A percentile compares a stretch with the other conserved stretches of the same genome.
phyloP scores from a whole-genome alignment of 108 stramenopile genomes.

The Cylindrotheca fusiformis region DNA sequence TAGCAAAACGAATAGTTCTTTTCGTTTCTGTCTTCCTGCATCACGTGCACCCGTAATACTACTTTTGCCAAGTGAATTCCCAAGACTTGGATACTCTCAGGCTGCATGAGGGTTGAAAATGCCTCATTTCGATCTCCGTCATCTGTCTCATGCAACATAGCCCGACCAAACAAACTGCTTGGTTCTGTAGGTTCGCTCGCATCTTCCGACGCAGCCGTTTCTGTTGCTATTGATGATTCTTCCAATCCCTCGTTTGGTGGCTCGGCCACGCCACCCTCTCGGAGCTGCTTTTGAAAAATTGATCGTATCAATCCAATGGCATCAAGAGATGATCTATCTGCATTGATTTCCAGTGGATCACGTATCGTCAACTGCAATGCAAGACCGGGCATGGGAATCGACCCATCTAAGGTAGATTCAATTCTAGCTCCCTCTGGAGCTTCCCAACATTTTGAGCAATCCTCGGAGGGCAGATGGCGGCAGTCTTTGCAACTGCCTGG shows the following conservation, averaged over 20 bases:
- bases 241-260: background rate
- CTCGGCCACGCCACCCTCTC: slow-evolving; percentile 1
- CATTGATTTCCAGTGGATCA: slow-evolving; percentile 72
- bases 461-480: slow-evolving; percentile 55
- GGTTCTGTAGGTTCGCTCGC: slow-evolving; percentile 10
- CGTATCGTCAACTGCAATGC: slow-evolving; percentile 50
- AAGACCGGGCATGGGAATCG: slow-evolving; percentile 69
- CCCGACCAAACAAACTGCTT: slow-evolving; percentile 5
- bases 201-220: slow-evolving; percentile 1
- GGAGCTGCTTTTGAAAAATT: slow-evolving; percentile 36
- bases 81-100: slow-evolving; percentile 62
- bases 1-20: slow-evolving; percentile 52
- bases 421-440: background rate
- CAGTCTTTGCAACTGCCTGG: slow-evolving; percentile 37
- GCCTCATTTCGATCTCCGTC: slow-evolving; percentile 17
- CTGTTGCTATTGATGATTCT: background rate
- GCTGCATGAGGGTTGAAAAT: slow-evolving; percentile 70
- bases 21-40: slow-evolving; percentile 34
- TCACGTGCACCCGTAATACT: slow-evolving; percentile 57
- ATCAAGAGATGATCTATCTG: slow-evolving; percentile 60
- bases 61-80: slow-evolving; percentile 55
- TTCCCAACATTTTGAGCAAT: slow-evolving; percentile 56
- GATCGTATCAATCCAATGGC: slow-evolving; percentile 38
- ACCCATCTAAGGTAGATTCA: slow-evolving; percentile 32
- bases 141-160: background rate